Evolutionary conservation across 495 filamentous ascomycete species (phyloP).

Genomic region (Lasiosphaeria hispida): DNA sequence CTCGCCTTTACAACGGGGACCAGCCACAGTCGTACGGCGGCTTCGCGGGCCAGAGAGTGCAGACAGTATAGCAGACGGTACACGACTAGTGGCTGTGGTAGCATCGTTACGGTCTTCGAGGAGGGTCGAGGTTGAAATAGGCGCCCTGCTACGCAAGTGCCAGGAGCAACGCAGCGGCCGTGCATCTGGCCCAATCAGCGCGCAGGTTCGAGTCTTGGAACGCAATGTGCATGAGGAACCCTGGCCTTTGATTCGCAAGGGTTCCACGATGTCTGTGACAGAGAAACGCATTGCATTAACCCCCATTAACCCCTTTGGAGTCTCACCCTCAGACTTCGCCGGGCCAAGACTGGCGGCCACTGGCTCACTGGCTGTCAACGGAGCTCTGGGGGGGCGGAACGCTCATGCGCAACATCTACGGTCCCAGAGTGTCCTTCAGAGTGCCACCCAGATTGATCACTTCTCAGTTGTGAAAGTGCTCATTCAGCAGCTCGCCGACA

Average conservation of each 20-base stretch:
- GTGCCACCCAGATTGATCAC: background rate
- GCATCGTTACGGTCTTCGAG: background rate
- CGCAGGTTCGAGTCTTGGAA: constrained; percentile 34
- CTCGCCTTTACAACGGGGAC: background rate
- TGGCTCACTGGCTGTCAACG: constrained; percentile 8
- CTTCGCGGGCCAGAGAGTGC: background rate
- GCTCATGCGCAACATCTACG: constrained; percentile 13
- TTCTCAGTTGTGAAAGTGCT: background rate
- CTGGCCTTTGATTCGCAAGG: constrained; percentile 37
- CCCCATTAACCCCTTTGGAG: constrained; percentile 30
- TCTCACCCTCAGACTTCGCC: constrained; percentile 24
- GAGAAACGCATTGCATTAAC: constrained; percentile 31
- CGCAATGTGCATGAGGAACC: constrained; percentile 41
- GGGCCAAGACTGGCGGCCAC: constrained; percentile 22
- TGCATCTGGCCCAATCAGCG: constrained; percentile 39
- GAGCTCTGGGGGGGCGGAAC: background rate
- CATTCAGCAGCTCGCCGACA: background rate
- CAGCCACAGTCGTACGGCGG: constrained; percentile 1
- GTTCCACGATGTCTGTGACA: constrained; percentile 38
- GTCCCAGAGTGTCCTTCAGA: background rate
- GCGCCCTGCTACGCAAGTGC: constrained; percentile 46
- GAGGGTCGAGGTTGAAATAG: constrained; percentile 32
- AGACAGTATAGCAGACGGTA: too few relatives aligned
- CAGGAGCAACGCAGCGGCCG: constrained; percentile 32
- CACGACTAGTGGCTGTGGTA: background rate